A percentile compares a stretch with the other conserved stretches of the same genome.
These are phyloP conservation scores for Flagelloscypha sp. DNA, from an alignment of 768 basidiomycete genomes.

Conservation along the genomic window DNA sequence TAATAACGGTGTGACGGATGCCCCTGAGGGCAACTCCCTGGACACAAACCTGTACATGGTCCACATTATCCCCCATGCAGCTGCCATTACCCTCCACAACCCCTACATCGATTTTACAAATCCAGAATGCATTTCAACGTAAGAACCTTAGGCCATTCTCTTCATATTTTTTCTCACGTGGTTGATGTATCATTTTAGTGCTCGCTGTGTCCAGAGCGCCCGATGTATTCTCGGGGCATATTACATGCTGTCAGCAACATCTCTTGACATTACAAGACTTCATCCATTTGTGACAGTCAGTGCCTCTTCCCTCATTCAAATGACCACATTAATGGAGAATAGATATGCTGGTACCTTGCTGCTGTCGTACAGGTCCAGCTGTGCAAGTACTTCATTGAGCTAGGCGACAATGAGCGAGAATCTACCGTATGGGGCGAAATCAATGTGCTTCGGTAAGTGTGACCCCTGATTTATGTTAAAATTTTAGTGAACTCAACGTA, in stretches of 20 bases:
- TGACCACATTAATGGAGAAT: constrained; percentile 6
- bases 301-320: constrained; percentile 7
- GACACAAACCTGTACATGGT: constrained; percentile 86
- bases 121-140: constrained; percentile 57
- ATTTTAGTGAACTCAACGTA: constrained; percentile 5
- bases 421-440: constrained; percentile 83
- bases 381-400: constrained; percentile 81
- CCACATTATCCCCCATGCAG: constrained; percentile 82
- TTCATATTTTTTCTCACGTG: no score
- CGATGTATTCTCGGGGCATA: constrained; percentile 67
- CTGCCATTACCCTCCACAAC: constrained; percentile 81
- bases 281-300: constrained; percentile 79
- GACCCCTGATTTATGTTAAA: constrained; percentile 1
- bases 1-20: constrained; percentile 53
- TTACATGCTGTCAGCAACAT: constrained; percentile 73
- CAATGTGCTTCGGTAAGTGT: constrained; percentile 62
- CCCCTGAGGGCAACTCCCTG: constrained; percentile 47
- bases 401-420: constrained; percentile 65
- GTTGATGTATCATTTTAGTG: no score
- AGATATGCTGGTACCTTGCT: constrained; percentile 91
- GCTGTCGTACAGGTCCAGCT: constrained; percentile 81
- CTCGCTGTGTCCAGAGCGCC: constrained; percentile 69
- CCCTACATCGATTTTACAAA: constrained; percentile 73
- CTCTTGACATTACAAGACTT: constrained; percentile 68
- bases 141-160: no score